Base-by-base conservation (phyloP, 371 early-diverging fungal species). In the Coemansia sp. region DNA sequence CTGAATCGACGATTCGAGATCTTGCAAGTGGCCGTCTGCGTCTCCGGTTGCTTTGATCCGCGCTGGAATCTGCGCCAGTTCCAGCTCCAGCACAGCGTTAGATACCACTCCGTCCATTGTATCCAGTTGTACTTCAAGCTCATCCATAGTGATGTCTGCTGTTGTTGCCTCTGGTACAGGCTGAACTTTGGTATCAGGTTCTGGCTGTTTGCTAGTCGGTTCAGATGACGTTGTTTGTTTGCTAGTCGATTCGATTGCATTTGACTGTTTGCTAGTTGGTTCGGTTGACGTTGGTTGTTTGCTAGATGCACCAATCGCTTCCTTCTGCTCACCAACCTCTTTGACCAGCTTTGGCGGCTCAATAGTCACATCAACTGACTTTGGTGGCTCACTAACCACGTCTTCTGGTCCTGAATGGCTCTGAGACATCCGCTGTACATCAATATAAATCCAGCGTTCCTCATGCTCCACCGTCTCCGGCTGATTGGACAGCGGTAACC, bases 71-170 rank as follows among this genome's bases (percentile, higher is more conserved):
- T 63, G 75, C 26, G 50, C 27, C 48, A 73, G 59, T 63, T 77
- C 78, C 34, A 69, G 52, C 64, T 77, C 78, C 34, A 77, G 59
- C 26, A 66, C 69, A 0, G 73, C 73, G 31, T 77, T 77, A 11
- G 78, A 77, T 6, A 73, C 54, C 8, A 66, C 11, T 1, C 29
- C 59, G 14, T 77, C 78, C 40, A 73, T 40, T 0, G 40, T n/a
- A 29, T 69, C 66, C 61, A 77, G 47, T 52, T 63, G 65, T 24
- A 26, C 57, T 1, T 66, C 65, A 6, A 72, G 65, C 4, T 68
- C 69, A 13, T 73, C 73, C 55, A 29, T 58, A 4, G 64, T 27
- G 14, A 54, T 48, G 57, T 8, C 40, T 47, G 26, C 8, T 22
- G 51, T 21, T 51, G 10, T 7, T 51, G 10, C 18, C 22, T 51